A percentile compares a stretch with the other conserved stretches of the same genome.
Evolutionary conservation across 345 rosid genomes (phyloP).

Genomic region (Ceriops zippeliana): DNA sequence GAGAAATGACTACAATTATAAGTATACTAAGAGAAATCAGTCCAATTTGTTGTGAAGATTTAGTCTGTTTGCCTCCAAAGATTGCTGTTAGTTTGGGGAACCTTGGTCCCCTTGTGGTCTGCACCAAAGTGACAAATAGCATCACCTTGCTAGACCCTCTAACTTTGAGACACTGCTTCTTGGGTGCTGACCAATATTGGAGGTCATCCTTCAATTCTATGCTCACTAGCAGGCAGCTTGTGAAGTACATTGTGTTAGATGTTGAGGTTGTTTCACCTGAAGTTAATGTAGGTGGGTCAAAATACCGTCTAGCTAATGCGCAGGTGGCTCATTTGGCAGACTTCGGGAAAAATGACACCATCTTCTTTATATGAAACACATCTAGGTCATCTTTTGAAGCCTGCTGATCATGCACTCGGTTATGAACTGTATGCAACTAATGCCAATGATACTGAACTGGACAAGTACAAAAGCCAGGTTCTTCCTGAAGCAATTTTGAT

Average conservation of each 20-base stretch:
- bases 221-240: conserved; percentile 51
- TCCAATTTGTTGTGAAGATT: conserved; percentile 39
- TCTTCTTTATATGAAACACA: conserved; percentile 19
- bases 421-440: conserved; percentile 20
- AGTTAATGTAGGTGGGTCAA: conserved; percentile 21
- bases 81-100: conserved; percentile 30
- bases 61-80: conserved; percentile 32
- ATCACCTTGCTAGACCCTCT: conserved; percentile 51
- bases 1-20: conserved; percentile 49
- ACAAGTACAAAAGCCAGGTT: conserved; percentile 13
- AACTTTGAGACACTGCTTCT: conserved; percentile 43
- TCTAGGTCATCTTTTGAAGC: conserved; percentile 22
- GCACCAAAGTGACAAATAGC: conserved; percentile 54
- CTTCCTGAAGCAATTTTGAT: conserved; percentile 20
- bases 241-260: conserved; percentile 53
- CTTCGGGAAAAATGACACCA: conserved; percentile 20
- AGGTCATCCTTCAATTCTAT: conserved; percentile 42
- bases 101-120: conserved; percentile 57
- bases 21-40: conserved; percentile 53
- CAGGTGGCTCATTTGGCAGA: conserved; percentile 30
- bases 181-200: conserved; percentile 56
- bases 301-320: conserved; percentile 27
- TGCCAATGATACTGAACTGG: conserved; percentile 19
- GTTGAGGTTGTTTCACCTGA: conserved; percentile 35
- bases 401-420: conserved; percentile 28